Evolutionary conservation across 75 land plant genomes (phyloP).

Genomic region (Cupressus sempervirens): DNA sequence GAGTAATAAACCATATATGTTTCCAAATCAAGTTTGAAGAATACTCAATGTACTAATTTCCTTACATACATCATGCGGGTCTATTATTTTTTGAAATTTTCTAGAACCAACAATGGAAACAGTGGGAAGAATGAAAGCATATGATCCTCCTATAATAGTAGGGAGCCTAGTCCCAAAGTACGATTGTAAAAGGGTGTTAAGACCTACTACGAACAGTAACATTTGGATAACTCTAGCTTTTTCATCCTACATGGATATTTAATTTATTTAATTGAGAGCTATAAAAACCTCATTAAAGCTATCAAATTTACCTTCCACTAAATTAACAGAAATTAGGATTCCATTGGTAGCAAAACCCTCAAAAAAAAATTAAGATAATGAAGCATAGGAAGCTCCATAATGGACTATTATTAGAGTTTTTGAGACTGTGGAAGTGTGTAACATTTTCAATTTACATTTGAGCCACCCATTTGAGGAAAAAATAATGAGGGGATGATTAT

Average conservation of each 20-base stretch:
- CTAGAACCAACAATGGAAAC: constrained; percentile 63
- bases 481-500: constrained; percentile 86
- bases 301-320: background rate
- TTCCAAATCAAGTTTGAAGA: background rate
- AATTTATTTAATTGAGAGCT: background rate
- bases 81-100: constrained; percentile 29
- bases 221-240: constrained; percentile 73
- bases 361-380: background rate
- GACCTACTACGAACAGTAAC: constrained; percentile 64
- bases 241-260: constrained; percentile 50
- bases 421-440: no score
- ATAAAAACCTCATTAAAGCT: background rate
- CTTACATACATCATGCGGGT: constrained; percentile 45
- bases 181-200: constrained; percentile 78
- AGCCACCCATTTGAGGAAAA: constrained; percentile 84
- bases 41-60: background rate
- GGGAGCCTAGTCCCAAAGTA: constrained; percentile 76
- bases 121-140: constrained; percentile 60
- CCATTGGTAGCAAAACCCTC: background rate
- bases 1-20: background rate
- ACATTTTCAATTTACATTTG: constrained; percentile 44
- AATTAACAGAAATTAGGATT: background rate
- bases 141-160: constrained; percentile 82
- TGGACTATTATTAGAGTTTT: background rate
- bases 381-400: background rate